Evolutionary conservation across 306 rosid species (phyloP).

Genomic region (Abrus pulchellus): DNA sequence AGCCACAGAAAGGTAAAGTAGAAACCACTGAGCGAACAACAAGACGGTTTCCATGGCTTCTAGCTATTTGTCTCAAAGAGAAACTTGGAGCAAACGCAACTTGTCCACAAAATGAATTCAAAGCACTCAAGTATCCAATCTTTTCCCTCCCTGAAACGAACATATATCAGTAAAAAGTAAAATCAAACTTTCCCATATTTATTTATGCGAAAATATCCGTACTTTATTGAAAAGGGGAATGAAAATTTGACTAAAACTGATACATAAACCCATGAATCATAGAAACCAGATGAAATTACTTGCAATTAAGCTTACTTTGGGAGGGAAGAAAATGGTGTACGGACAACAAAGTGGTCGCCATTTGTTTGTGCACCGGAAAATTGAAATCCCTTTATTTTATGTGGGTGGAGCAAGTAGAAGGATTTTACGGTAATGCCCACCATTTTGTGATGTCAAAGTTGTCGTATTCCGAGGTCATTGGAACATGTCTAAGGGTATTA

Average conservation of each 20-base stretch:
- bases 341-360: conserved; percentile 78
- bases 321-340: conserved; percentile 60
- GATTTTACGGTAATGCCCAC: conserved; percentile 57
- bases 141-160: conserved; percentile 68
- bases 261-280: conserved; percentile 9
- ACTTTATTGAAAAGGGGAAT: conserved; percentile 11
- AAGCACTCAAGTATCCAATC: conserved; percentile 51
- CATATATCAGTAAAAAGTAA: conserved; percentile 10
- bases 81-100: conserved; percentile 48
- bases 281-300: conserved; percentile 19
- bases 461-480: neutral
- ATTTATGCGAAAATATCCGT: conserved; percentile 4
- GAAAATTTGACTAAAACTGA: conserved; percentile 2
- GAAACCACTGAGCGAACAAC: conserved; percentile 75
- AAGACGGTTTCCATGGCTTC: conserved; percentile 61
- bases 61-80: conserved; percentile 45
- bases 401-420: conserved; percentile 26
- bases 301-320: conserved; percentile 62
- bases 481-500: conserved; percentile 47
- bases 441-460: conserved; percentile 11
- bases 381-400: conserved; percentile 19
- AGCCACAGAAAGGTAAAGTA: conserved; percentile 50
- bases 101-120: conserved; percentile 69
- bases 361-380: conserved; percentile 45
- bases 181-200: neutral